These are phyloP conservation scores for Nicotiana sylvestris DNA, from an alignment of 257 asterid genomes.

Conservation along the genomic window DNA sequence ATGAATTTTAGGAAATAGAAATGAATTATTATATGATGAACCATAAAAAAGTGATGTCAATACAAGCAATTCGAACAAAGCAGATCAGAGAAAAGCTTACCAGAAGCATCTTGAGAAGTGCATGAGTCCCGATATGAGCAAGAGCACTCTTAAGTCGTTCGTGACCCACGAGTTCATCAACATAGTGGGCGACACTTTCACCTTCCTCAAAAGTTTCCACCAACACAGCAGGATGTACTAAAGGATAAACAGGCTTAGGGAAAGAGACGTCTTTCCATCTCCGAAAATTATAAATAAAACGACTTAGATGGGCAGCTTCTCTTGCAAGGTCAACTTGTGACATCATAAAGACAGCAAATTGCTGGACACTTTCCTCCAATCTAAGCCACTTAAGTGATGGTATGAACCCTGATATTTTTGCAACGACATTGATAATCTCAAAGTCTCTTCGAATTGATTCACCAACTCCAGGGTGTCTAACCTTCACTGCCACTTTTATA, in stretches of 20 bases:
- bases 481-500: slow-evolving; percentile 76
- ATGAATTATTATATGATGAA: neutral
- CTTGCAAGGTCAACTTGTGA: slow-evolving; percentile 89
- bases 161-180: slow-evolving; percentile 60
- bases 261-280: slow-evolving; percentile 81
- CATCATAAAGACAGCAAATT: slow-evolving; percentile 87
- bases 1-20: neutral
- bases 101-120: slow-evolving; percentile 86
- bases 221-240: slow-evolving; percentile 87
- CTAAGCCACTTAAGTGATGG: slow-evolving; percentile 82
- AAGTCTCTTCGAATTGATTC: slow-evolving; percentile 85
- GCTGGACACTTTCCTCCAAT: slow-evolving; percentile 81
- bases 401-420: slow-evolving; percentile 54
- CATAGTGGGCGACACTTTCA: slow-evolving; percentile 69
- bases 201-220: slow-evolving; percentile 91
- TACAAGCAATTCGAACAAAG: neutral
- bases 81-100: slow-evolving; percentile 27
- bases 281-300: slow-evolving; percentile 80
- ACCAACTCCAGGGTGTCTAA: slow-evolving; percentile 89
- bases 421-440: slow-evolving; percentile 64
- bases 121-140: slow-evolving; percentile 91
- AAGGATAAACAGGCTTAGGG: slow-evolving; percentile 87
- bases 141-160: slow-evolving; percentile 65
- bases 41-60: neutral
- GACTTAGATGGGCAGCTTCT: slow-evolving; percentile 88